Evolutionary conservation across 2,329 filamentous ascomycete genomes (phyloP), one percentile per base, ranked within the genome.

Genomic region (Arthrobotrys iridis): DNA sequence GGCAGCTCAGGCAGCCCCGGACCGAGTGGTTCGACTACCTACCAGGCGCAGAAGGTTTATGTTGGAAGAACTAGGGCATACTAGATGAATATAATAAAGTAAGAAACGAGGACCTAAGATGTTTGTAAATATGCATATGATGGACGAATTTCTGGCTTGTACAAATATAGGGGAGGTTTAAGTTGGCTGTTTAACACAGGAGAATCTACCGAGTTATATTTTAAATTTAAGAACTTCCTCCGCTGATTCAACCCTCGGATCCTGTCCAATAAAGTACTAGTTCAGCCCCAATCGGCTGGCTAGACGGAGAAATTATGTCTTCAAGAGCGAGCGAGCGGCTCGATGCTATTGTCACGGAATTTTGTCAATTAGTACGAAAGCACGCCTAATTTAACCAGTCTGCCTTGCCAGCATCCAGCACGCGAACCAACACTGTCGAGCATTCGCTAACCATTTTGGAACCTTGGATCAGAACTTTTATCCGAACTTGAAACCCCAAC

Each of bases 31-130:
- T 45, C 71, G 10, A 75, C 71, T 2, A 75, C 71, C 10, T 75
- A 75, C 26, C 71, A 75, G 28, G 71, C 71, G 3, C 71, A 75
- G 71, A 75, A 75, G 41, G 40, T 75, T 4, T 75, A 75, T 59
- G 71, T 75, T 11, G 71, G 71, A 11, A 63, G 71, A 15, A 62
- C 63, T 8, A 57, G 63, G 24, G 60, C 71, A 26, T 75, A 59
- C 33, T 75, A 63, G 28, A 33, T 5, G n/a, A 15, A 26, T 26
- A n/a, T 24, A 22, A 11, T 11, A 15, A 13, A 48, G 20, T 2
- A 35, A 15, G 18, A 18, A 2, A 22, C 10, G 22, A 45, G 8
- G 41, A 33, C 20, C 5, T 28, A 18, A 40, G 13, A 4, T 22
- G n/a, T 6, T 6, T 55, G 50, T 55, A 55, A 55, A 55, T 55